A percentile compares a stretch with the other conserved stretches of the same genome.
These are phyloP conservation scores for Cyberlindnera mississippiensis DNA, from an alignment of 805 yeast species.

Conservation along the genomic window DNA sequence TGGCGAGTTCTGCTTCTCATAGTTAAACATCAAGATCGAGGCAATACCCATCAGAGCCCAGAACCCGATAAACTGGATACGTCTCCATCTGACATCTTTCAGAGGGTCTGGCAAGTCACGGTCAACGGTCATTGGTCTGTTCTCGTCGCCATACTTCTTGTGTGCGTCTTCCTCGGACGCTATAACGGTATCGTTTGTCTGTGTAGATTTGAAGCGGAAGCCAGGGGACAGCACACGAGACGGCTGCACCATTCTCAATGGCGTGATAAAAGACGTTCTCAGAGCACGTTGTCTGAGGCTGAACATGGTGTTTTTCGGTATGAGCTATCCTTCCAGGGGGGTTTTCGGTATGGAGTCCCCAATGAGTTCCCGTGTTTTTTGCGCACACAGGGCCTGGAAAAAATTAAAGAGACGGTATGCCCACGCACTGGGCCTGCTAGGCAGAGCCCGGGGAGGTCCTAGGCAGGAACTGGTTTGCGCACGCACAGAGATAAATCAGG, in stretches of 20 bases:
- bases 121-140: conserved; percentile 40
- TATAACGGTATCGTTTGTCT: conserved; percentile 5
- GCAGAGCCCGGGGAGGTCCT: background rate
- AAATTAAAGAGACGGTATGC: no score
- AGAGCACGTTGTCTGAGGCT: conserved; percentile 5
- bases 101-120: conserved; percentile 81
- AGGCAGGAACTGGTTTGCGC: conserved; percentile 2
- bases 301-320: conserved; percentile 4
- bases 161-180: conserved; percentile 8
- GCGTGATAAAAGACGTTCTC: background rate
- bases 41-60: conserved; percentile 49
- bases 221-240: background rate
- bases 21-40: conserved; percentile 74
- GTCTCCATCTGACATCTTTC: conserved; percentile 46
- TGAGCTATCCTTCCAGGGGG: background rate
- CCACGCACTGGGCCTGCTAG: background rate
- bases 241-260: background rate
- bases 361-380: background rate
- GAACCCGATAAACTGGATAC: conserved; percentile 53
- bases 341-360: background rate
- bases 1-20: conserved; percentile 89
- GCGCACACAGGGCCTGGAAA: no score
- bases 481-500: conserved; percentile 1
- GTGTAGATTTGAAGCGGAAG: conserved; percentile 5
- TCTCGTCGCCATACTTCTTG: conserved; percentile 5